These are phyloP conservation scores for Fraxinus cuspidata DNA, from an alignment of 257 asterid species.

Conservation along the genomic window DNA sequence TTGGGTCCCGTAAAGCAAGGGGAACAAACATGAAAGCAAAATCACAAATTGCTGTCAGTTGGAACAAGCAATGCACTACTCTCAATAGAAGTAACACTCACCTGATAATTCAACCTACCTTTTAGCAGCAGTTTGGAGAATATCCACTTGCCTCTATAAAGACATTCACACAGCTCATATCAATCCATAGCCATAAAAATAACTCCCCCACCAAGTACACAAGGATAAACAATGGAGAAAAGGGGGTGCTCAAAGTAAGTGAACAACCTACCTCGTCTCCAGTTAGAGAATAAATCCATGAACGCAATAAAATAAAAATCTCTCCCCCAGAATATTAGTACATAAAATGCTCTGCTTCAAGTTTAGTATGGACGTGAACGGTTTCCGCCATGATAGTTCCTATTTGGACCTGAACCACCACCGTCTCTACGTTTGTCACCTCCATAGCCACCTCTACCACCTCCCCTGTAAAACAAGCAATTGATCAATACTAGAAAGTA, in stretches of 20 bases:
- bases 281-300: conserved; percentile 65
- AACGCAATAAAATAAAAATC: conserved; percentile 63
- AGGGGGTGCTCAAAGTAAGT: conserved; percentile 13
- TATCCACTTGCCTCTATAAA: conserved; percentile 87
- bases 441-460: conserved; percentile 95
- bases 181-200: conserved; percentile 54
- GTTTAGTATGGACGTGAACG: conserved; percentile 92
- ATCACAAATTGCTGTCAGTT: conserved; percentile 12
- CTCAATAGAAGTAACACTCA: conserved; percentile 72
- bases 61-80: conserved; percentile 12
- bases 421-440: conserved; percentile 84
- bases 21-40: conserved; percentile 16
- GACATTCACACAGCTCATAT: conserved; percentile 80
- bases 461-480: conserved; percentile 53
- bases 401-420: conserved; percentile 93
- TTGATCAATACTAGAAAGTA: conserved; percentile 18
- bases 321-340: conserved; percentile 75
- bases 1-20: not conserved
- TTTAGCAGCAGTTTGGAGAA: conserved; percentile 87
- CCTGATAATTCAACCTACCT: conserved; percentile 90
- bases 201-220: conserved; percentile 47
- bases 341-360: conserved; percentile 49
- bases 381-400: conserved; percentile 86
- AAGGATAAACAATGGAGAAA: conserved; percentile 46
- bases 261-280: conserved; percentile 92